These are phyloP conservation scores for Diutina sp. DNA, from an alignment of 1,139 yeast species.

Conservation along the genomic window DNA sequence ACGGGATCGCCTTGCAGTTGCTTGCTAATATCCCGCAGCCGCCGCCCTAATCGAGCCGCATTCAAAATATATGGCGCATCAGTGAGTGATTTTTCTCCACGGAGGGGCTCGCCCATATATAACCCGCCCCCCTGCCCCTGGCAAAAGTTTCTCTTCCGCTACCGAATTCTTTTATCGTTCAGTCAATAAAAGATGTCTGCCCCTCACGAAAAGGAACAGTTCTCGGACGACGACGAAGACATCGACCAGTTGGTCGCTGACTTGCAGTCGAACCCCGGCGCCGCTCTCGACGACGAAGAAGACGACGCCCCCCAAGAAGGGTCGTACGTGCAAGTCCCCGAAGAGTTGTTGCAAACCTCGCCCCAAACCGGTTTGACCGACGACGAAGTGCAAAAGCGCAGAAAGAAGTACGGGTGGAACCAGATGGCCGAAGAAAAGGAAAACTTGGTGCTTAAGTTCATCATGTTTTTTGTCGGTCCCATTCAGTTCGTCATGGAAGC, in stretches of 20 bases:
- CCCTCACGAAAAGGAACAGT: constrained; percentile 2
- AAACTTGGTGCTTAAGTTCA: constrained; percentile 70
- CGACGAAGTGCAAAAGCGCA: constrained; percentile 75
- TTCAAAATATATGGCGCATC: constrained; percentile 1
- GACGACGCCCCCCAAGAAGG: constrained; percentile 39
- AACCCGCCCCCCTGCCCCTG: background rate
- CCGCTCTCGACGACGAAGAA: constrained; percentile 19
- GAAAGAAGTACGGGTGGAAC: constrained; percentile 89
- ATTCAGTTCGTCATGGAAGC: constrained; percentile 99
- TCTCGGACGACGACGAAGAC: constrained; percentile 50
- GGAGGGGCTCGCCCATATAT: background rate
- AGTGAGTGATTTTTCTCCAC: background rate
- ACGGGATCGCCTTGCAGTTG: background rate
- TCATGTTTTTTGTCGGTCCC: constrained; percentile 94
- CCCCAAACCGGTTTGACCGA: constrained; percentile 67
- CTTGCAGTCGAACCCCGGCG: constrained; percentile 69
- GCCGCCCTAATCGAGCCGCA: background rate
- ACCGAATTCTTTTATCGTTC: constrained; percentile 1
- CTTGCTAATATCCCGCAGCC: background rate
- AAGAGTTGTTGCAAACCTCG: constrained; percentile 80
- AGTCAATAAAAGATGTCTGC: constrained; percentile 2
- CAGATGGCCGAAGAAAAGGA: constrained; percentile 93
- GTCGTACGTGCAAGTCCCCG: constrained; percentile 66
- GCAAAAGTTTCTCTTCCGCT: background rate
- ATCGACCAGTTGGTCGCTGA: constrained; percentile 84